Evolutionary conservation across 768 basidiomycete genomes (phyloP).

Genomic region (Hypholoma sublateritium): DNA sequence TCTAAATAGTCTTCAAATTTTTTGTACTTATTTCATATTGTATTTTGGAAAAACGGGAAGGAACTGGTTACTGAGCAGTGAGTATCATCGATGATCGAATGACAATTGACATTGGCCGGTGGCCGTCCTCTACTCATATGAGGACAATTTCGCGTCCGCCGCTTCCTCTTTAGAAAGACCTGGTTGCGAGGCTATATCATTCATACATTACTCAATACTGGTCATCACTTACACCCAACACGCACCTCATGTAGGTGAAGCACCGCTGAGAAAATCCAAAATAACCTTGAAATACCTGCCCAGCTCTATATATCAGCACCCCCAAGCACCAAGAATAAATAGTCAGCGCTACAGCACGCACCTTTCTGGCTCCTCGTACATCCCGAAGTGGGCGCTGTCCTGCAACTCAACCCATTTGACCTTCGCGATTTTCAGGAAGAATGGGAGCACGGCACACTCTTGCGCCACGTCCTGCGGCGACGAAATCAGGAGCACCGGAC

Average conservation of each 20-base stretch:
- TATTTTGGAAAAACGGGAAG: no score
- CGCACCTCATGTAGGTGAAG: background rate
- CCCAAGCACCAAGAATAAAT: background rate
- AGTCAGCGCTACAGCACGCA: no score
- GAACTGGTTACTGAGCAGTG: no score
- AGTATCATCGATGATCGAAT: no score
- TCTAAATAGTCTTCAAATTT: background rate
- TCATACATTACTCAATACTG: no score
- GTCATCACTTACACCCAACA: no score
- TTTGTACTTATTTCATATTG: background rate
- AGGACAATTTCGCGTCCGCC: no score
- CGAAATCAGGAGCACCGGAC: background rate
- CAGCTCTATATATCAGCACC: background rate
- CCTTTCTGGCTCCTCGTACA: slow-evolving; percentile 8
- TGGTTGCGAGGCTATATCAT: no score
- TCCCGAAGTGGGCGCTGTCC: slow-evolving; percentile 2
- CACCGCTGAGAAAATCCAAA: background rate
- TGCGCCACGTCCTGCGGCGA: background rate
- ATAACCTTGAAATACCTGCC: background rate
- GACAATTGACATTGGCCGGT: no score
- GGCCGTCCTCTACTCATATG: no score
- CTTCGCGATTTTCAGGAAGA: background rate
- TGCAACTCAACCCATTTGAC: background rate
- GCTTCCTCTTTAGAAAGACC: no score
- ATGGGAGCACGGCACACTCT: background rate